Conservation (phyloP, 208 protist species). For the Leishmania tropica region DNA sequence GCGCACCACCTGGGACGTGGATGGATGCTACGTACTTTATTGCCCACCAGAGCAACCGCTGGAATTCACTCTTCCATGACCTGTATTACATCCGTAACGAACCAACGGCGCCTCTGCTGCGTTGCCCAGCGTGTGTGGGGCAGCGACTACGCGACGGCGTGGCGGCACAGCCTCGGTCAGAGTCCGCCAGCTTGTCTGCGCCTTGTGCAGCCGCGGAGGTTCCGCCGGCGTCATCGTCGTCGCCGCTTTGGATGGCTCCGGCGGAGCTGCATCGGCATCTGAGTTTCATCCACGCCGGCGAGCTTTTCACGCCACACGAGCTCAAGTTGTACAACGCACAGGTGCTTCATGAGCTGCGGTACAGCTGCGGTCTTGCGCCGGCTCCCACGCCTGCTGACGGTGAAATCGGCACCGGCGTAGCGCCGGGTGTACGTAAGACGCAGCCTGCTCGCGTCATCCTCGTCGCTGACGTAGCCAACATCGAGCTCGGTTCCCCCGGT, state of each 20-base stretch:
- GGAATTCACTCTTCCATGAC: constrained; percentile 27
- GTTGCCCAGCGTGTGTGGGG: constrained; percentile 39
- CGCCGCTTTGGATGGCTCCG: constrained; percentile 35
- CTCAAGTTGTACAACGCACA: constrained; percentile 53
- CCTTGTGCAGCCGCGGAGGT: neutral
- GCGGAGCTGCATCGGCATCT: constrained; percentile 58
- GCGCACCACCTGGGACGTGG: constrained; percentile 21
- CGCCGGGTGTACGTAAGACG: constrained; percentile 1
- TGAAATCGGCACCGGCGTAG: neutral
- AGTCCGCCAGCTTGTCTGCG: neutral
- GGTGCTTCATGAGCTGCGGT: constrained; percentile 35
- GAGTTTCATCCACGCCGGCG: constrained; percentile 59
- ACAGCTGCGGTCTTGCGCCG: constrained; percentile 21
- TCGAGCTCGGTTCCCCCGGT: constrained; percentile 46
- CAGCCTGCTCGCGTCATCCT: constrained; percentile 51
- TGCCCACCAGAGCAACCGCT: constrained; percentile 7
- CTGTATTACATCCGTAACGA: constrained; percentile 18
- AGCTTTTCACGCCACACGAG: constrained; percentile 45
- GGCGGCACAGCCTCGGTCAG: neutral
- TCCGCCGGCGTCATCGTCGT: neutral
- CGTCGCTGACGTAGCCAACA: constrained; percentile 74
- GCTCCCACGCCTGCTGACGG: neutral
- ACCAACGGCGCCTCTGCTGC: constrained; percentile 40
- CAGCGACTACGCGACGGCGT: neutral
- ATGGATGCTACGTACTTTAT: constrained; percentile 36